Base-by-base conservation (phyloP, 1,139 yeast genomes). In the Kodamaea derodonti region DNA sequence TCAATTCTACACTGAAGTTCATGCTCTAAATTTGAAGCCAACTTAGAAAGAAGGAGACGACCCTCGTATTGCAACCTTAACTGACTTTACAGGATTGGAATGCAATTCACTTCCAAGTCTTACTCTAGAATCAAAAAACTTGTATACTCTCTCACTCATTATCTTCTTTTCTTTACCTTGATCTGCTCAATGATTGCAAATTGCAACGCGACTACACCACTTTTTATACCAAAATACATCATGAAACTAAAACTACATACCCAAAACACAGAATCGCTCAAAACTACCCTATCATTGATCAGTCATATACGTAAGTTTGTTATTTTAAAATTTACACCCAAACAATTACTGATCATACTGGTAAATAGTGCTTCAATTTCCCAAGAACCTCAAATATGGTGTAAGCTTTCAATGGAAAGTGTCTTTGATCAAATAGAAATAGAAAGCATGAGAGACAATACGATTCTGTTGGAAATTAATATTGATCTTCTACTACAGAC, bases 321-420 rank as follows among this genome's bases (percentile, higher is more conserved):
- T n/a, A 47, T 62, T 4, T 43, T 48, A 27, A 39, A 41, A 28
- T 78, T 79, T 54, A 66, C 78, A 1, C 71, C 69, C 3, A 48
- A 59, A 1, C 65, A 63, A 36, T 54, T 79, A 23, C 51, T 58
- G 30, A 64, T 78, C n/a, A 71, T 78, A 11, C 78, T 78, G 52
- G 64, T 58, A n/a, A 55, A 60, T 40, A 57, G 51, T 14, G 52
- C 52, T 3, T 62, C 75, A 3, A 42, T 68, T 20, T 60, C 62
- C 25, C 62, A 54, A 34, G 82, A 78, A 40, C 84, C 85, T 2
- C 82, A 76, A 42, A 72, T 76, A 2, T 78, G 83, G 82, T 73
- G 81, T 45, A 76, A 73, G 42, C 48, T 80, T 13, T 60, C 65
- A 14, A 65, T 61, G 52, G 34, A 48, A 3, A 52, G 62, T 17